Conservation (phyloP, 768 basidiomycete genomes). For the Mycena chlorophos region DNA sequence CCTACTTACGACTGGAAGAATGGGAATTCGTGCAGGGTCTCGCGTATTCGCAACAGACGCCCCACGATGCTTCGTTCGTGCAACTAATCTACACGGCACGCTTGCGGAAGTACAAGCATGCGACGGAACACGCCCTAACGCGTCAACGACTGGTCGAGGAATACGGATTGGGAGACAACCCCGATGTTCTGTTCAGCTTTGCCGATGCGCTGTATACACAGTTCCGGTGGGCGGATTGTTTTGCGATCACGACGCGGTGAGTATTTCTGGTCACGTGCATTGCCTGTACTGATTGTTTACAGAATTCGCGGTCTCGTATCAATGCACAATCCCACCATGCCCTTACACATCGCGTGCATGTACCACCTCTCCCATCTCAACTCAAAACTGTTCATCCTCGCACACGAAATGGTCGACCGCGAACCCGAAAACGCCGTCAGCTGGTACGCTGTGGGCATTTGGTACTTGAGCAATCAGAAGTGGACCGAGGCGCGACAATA, state of each 20-base stretch:
- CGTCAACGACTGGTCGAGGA: slow-evolving; percentile 79
- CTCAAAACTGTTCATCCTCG: slow-evolving; percentile 91
- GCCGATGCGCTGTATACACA: slow-evolving; percentile 87
- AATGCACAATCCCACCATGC: slow-evolving; percentile 86
- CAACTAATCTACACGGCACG: slow-evolving; percentile 90
- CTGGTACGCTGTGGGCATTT: slow-evolving; percentile 98
- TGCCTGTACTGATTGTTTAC: slow-evolving; percentile 4
- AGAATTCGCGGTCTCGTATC: slow-evolving; percentile 87
- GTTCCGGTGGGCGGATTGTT: slow-evolving; percentile 95
- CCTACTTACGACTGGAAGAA: slow-evolving; percentile 48
- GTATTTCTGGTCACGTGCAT: slow-evolving; percentile 4
- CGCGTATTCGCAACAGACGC: slow-evolving; percentile 78
- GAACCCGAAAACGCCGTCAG: slow-evolving; percentile 92
- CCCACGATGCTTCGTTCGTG: slow-evolving; percentile 89
- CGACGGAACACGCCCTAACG: slow-evolving; percentile 76
- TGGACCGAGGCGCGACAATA: slow-evolving; percentile 93
- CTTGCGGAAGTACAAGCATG: slow-evolving; percentile 87
- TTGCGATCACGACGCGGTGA: slow-evolving; percentile 79
- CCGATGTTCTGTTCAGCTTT: slow-evolving; percentile 87
- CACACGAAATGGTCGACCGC: slow-evolving; percentile 92
- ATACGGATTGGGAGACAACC: slow-evolving; percentile 84
- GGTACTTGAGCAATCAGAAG: slow-evolving; percentile 86
- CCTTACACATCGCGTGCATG: slow-evolving; percentile 97
- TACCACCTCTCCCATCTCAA: slow-evolving; percentile 90
- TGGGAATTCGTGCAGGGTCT: slow-evolving; percentile 94